Conservation (phyloP, 768 basidiomycete genomes). For the Rhodosporidiobolus odoratus region DNA sequence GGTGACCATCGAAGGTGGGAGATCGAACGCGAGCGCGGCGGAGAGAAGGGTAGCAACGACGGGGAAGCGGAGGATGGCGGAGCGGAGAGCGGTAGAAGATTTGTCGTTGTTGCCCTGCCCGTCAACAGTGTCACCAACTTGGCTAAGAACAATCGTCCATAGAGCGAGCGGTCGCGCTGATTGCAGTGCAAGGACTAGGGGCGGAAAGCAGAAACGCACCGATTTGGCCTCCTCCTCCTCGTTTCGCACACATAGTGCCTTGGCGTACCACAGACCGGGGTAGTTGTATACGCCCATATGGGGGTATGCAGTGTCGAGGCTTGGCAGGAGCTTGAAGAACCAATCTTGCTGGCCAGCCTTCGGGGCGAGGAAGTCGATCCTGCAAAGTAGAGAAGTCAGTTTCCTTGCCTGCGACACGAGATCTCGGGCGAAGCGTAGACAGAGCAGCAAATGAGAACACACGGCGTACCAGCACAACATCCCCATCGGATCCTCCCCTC, state of each 20-base stretch:
- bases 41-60: conserved; percentile 73
- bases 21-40: conserved; percentile 55
- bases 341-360: conserved; percentile 75
- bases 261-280: conserved; percentile 55
- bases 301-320: conserved; percentile 39
- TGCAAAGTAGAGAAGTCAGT: conserved; percentile 6
- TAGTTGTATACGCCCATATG: conserved; percentile 57
- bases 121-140: too few relatives aligned
- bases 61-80: conserved; percentile 73
- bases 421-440: neutral
- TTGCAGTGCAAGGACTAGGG: neutral
- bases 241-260: conserved; percentile 43
- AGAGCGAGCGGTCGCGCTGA: neutral
- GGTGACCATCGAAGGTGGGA: conserved; percentile 26
- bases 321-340: conserved; percentile 58
- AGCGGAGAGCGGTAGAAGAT: conserved; percentile 64
- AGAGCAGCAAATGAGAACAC: neutral
- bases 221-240: conserved; percentile 47
- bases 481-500: conserved; percentile 32
- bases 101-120: conserved; percentile 54
- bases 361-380: conserved; percentile 74
- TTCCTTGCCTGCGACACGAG: too few relatives aligned
- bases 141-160: too few relatives aligned
- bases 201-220: conserved; percentile 46
- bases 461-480: conserved; percentile 57